These are phyloP conservation scores for Dictyostelium discoideum DNA, from an alignment of 78 protist species.

Conservation along the genomic window dicty_2.7 NC_007090.3:4019001-4019500, in stretches of 20 bases:
- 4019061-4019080: no score
- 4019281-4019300: background rate
- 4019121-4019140: background rate
- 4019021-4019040: no score
- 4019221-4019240: background rate
- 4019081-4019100: no score
- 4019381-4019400: background rate
- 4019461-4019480: background rate
- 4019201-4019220: background rate
- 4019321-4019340: background rate
- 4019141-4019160: background rate
- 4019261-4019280: background rate
- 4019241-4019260: background rate
- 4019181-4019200: background rate
- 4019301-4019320: background rate
- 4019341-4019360: background rate
- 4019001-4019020: no score
- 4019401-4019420: conserved; percentile 41
- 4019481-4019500: background rate
- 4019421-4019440: conserved; percentile 60
- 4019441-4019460: background rate
- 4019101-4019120: background rate
- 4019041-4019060: no score
- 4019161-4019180: background rate
- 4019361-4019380: background rate